Evolutionary conservation across 148 eudicot species (phyloP), one percentile per base, ranked within the genome.

Genomic region (Amaranthus palmeri): DNA sequence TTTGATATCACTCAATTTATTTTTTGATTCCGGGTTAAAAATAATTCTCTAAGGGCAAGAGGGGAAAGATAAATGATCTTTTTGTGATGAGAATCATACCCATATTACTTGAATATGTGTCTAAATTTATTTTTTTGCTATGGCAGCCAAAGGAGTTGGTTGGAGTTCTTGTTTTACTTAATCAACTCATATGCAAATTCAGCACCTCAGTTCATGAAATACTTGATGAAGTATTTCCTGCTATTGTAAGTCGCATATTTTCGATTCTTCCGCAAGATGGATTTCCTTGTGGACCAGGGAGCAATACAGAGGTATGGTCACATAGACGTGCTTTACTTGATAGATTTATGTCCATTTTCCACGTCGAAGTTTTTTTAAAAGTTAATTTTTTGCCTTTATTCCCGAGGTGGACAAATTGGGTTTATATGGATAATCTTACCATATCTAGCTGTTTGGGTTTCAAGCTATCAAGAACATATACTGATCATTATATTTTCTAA

Each of bases 181-280:
- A 91, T 81, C 99, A 95, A 79, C 89, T 95, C 61, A 95, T 95
- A 72, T 88, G 91, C 84, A 95, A 95, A 83, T 95, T 95, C 83
- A 81, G 68, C 41, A 66, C 87, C 47, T 81, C 83, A 0, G 85
- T 92, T 54, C 88, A 73, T 67, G 87, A 77, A 54, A 92, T 95
- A 61, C 52, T 95, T 83, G 93, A 88, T 78, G 84, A 83, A 79
- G 86, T 88, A 54, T 95, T 89, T 82, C 99, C 99, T 84, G 76
- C 81, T 81, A 86, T 95, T 81, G 93, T 85, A 12, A 69, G 76
- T 69, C 83, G 88, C 81, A 85, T 87, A 44, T 95, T 91, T 78
- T 75, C 81, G 62, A 77, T 89, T 79, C 81, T 92, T 43, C 99
- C 96, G 14, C 76, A 73, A 74, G 85, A 81, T 70, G 89, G 70